Conservation (phyloP, 495 filamentous ascomycete genomes). For the Choiromyces venosus region DNA sequence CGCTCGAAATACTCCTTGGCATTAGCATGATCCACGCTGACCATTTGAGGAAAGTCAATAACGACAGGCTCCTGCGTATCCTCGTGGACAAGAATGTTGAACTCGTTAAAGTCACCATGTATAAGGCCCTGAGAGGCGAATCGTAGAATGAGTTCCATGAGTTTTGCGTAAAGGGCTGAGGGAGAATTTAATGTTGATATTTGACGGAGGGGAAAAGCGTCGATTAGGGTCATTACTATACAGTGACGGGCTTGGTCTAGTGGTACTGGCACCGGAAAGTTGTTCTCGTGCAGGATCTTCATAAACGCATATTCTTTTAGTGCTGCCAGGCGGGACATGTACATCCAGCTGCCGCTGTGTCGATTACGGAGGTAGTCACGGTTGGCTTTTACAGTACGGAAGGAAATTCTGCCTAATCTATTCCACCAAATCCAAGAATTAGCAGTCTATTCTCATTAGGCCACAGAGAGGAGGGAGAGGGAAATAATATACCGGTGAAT, state of each 20-base stretch:
- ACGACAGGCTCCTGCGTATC: slow-evolving; percentile 60
- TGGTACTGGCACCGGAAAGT: slow-evolving; percentile 82
- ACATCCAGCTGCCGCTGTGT: slow-evolving; percentile 83
- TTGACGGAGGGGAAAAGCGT: slow-evolving; percentile 83
- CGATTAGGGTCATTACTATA: slow-evolving; percentile 86
- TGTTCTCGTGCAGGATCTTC: slow-evolving; percentile 66
- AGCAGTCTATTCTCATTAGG: neutral
- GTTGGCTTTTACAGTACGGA: slow-evolving; percentile 90
- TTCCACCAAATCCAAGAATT: neutral
- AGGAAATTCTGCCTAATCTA: slow-evolving; percentile 82
- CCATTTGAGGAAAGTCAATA: slow-evolving; percentile 98
- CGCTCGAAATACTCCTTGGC: slow-evolving; percentile 94
- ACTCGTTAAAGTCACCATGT: slow-evolving; percentile 99
- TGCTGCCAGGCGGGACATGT: slow-evolving; percentile 86
- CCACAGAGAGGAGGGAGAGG: neutral
- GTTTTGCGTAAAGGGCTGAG: slow-evolving; percentile 72
- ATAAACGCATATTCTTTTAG: slow-evolving; percentile 92
- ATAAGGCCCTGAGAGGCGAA: slow-evolving; percentile 87
- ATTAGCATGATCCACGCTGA: slow-evolving; percentile 89
- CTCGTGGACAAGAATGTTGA: slow-evolving; percentile 92
- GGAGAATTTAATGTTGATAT: slow-evolving; percentile 73
- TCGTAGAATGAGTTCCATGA: slow-evolving; percentile 78
- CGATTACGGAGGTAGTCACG: slow-evolving; percentile 89
- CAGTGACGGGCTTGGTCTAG: slow-evolving; percentile 85
- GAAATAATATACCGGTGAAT: slow-evolving; percentile 23